phyloP scores from a whole-genome alignment of 768 basidiomycete species.

The Podaxis mareebaensis region DNA sequence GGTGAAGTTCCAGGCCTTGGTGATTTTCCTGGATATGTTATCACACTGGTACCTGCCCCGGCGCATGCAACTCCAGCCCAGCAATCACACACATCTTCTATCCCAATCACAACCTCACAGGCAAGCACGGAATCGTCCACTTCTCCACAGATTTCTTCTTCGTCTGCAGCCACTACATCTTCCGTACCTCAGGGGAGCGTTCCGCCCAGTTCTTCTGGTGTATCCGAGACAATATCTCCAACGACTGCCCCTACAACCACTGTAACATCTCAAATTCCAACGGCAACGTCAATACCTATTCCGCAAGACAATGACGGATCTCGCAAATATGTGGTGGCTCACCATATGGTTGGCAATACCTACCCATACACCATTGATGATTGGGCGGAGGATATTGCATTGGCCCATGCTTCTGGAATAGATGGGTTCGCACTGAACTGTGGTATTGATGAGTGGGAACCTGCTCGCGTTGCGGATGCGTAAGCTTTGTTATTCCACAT shows the following conservation, averaged over 20 bases:
- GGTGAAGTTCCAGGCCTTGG: background rate
- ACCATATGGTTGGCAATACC: slow-evolving; percentile 69
- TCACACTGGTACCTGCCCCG: background rate
- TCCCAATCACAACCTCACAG: slow-evolving; percentile 5
- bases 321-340: slow-evolving; percentile 54
- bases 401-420: slow-evolving; percentile 59
- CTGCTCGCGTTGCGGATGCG: slow-evolving; percentile 61
- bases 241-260: background rate
- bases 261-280: background rate
- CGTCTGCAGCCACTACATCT: background rate
- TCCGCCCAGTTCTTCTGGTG: background rate
- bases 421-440: slow-evolving; percentile 76
- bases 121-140: slow-evolving; percentile 1
- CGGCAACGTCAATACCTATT: slow-evolving; percentile 8
- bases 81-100: background rate
- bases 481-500: slow-evolving; percentile 32
- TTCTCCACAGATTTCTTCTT: background rate
- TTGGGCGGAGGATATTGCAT: slow-evolving; percentile 51
- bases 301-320: slow-evolving; percentile 20
- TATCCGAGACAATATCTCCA: background rate
- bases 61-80: background rate
- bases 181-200: background rate
- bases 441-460: slow-evolving; percentile 65
- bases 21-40: background rate
- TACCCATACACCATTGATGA: slow-evolving; percentile 56